Evolutionary conservation across 805 yeast species (phyloP).

Genomic region (Saccharomycopsis oosterbeekiorum): DNA sequence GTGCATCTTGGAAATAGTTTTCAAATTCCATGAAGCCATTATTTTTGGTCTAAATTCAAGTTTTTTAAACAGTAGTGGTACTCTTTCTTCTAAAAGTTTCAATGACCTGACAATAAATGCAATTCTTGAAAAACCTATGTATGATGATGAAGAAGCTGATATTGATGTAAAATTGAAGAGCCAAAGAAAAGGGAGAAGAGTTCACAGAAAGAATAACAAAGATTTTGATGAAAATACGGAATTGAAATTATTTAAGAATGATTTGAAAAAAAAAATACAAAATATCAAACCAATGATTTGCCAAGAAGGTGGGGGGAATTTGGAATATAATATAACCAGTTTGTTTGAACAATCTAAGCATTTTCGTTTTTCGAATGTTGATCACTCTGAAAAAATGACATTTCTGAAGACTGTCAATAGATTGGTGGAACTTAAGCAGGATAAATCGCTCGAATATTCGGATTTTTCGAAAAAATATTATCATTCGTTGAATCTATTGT

Average conservation of each 20-base stretch:
- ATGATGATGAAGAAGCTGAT: constrained; percentile 22
- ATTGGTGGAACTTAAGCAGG: constrained; percentile 29
- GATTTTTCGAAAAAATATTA: constrained; percentile 39
- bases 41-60: constrained; percentile 25
- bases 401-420: constrained; percentile 10
- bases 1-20: constrained; percentile 39
- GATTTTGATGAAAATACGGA: constrained; percentile 21
- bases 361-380: not conserved
- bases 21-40: constrained; percentile 35
- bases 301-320: constrained; percentile 4
- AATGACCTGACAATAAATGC: not conserved
- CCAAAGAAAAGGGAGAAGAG: not conserved
- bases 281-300: constrained; percentile 10
- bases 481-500: constrained; percentile 49
- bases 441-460: constrained; percentile 34
- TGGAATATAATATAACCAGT: constrained; percentile 3
- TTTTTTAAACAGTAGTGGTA: constrained; percentile 11
- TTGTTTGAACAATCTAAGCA: not conserved
- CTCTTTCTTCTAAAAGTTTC: not conserved
- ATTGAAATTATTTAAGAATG: constrained; percentile 16
- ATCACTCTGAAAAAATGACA: constrained; percentile 2
- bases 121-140: constrained; percentile 5
- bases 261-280: constrained; percentile 2
- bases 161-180: constrained; percentile 2
- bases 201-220: not conserved